Evolutionary conservation across 345 rosid species (phyloP), one percentile per base, ranked within the genome.

Genomic region (Fremontodendron californicum): DNA sequence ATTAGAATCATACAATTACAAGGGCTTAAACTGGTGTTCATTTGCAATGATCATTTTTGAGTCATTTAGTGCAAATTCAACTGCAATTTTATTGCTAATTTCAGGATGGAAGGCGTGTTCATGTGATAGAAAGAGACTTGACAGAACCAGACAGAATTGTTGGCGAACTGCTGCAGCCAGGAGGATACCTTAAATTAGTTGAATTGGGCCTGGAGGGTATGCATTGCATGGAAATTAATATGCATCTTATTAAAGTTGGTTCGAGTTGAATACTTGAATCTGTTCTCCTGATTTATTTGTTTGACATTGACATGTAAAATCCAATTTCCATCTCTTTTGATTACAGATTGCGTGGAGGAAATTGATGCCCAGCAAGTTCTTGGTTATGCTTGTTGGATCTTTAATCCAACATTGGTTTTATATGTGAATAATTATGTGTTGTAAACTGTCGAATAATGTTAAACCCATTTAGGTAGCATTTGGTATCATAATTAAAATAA

Each of bases 51-150:
- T 43, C 18, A 8, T 70, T 70, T 68, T 4, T 8, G 31, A 12
- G 13, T 46, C 1, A 23, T 40, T 19, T 21, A 33, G 1, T 63
- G 25, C 33, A 13, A 25, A 23, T 33, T 52, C 21, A 39, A 15
- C 33, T 64, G 18, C 5, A 62, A 62, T 18, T 8, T 49, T 64
- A 35, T 35, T 63, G 35, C n/a, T 46, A 74, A 33, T 49, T 81
- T 57, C 81, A 87, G 90, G 88, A 81, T 60, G 90, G 87, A 55
- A 83, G 88, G 58, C 77, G 79, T 49, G 90, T 87, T 78, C 88
- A 74, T 60, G 85, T 85, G 4, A 83, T 87, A 31, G 90, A 87
- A 76, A 87, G 88, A 83, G 90, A 87, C 40, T 55, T 83, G 79
- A 81, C 82, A 0, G 85, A 87, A 76, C 88, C 82, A 39, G 88